Evolutionary conservation across 2,329 filamentous ascomycete species (phyloP).

Genomic region (Myriosclerotinia duriaeana): DNA sequence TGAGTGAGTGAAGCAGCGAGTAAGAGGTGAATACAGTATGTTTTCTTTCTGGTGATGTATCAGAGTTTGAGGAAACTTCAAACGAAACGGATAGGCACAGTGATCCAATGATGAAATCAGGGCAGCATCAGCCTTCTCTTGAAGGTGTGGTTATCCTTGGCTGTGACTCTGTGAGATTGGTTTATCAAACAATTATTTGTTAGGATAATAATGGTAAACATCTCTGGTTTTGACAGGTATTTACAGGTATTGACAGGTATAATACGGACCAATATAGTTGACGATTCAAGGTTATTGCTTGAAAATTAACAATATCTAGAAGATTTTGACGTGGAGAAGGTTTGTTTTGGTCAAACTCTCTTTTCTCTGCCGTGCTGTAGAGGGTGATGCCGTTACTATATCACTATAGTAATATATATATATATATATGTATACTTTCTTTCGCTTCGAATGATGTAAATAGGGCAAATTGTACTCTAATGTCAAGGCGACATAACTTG

Average conservation of each 20-base stretch:
- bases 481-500: no score
- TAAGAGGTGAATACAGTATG: no score
- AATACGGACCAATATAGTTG: neutral
- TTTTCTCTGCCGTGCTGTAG: neutral
- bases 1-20: no score
- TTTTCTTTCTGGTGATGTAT: neutral
- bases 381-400: neutral
- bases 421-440: no score
- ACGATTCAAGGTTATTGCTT: neutral
- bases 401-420: neutral
- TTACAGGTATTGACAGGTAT: neutral
- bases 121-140: conserved; percentile 13
- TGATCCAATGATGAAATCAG: neutral
- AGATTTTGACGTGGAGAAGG: conserved; percentile 2
- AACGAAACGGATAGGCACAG: neutral
- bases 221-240: neutral
- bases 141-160: conserved; percentile 13
- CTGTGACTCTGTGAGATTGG: no score
- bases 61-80: neutral
- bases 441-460: no score
- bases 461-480: no score
- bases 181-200: no score
- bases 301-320: neutral
- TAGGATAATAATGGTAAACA: neutral
- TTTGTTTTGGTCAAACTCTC: neutral